phyloP scores from a whole-genome alignment of 768 basidiomycete species.

The Phylloporus sp. region DNA sequence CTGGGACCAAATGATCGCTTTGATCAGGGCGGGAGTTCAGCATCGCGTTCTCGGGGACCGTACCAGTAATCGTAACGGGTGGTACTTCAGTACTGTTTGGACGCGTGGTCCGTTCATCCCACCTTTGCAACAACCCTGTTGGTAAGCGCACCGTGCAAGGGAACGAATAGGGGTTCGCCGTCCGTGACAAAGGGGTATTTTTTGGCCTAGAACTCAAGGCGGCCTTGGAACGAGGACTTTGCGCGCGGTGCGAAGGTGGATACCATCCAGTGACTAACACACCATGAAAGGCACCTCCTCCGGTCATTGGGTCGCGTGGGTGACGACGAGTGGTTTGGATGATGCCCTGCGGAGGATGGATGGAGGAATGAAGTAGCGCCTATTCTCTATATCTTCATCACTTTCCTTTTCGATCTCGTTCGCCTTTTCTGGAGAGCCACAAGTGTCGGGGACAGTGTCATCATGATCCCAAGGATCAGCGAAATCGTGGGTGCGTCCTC shows the following conservation, averaged over 20 bases:
- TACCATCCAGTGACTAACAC: neutral
- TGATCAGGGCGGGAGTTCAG: neutral
- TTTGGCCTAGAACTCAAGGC: slow-evolving; percentile 1
- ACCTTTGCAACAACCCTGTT: slow-evolving; percentile 43
- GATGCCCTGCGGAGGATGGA: slow-evolving; percentile 18
- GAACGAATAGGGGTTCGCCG: neutral
- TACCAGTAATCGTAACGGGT: neutral
- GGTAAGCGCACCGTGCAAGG: slow-evolving; percentile 12
- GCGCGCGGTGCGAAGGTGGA: neutral
- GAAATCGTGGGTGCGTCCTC: slow-evolving; percentile 32
- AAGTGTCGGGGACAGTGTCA: slow-evolving; percentile 3
- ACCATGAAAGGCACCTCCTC: neutral
- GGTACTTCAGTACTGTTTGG: neutral
- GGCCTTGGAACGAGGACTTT: slow-evolving; percentile 2
- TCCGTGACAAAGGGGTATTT: slow-evolving; percentile 7
- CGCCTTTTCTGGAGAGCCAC: neutral
- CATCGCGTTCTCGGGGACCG: neutral
- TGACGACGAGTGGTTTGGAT: slow-evolving; percentile 18
- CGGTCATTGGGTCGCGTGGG: slow-evolving; percentile 8
- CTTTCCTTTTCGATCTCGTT: slow-evolving; percentile 2
- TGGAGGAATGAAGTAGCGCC: slow-evolving; percentile 22
- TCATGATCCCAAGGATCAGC: slow-evolving; percentile 33
- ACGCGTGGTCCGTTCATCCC: slow-evolving; percentile 11
- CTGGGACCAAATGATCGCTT: neutral
- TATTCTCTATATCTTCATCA: slow-evolving; percentile 1